Conservation (phyloP, 2,329 filamentous ascomycete genomes). For the Calonectria multiphialidica region DNA sequence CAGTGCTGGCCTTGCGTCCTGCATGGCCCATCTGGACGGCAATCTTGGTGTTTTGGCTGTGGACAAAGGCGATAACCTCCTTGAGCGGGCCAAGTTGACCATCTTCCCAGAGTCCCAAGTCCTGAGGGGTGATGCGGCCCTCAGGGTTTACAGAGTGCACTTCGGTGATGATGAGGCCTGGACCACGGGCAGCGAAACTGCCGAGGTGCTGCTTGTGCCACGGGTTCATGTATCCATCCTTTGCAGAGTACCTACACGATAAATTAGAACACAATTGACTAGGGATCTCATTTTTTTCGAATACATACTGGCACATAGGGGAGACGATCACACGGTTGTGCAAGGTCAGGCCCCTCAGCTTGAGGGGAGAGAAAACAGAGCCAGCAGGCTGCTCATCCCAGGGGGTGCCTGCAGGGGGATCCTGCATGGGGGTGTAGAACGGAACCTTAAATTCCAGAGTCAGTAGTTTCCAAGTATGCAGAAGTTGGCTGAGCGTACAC, state of each 20-base stretch:
- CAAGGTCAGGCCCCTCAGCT: slow-evolving; percentile 55
- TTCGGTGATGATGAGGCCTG: slow-evolving; percentile 76
- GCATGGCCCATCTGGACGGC: slow-evolving; percentile 79
- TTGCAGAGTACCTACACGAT: slow-evolving; percentile 44
- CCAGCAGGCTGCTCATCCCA: slow-evolving; percentile 37
- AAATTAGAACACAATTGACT: background rate
- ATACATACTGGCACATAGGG: slow-evolving; percentile 60
- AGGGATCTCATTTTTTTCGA: background rate
- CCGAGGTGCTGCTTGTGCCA: slow-evolving; percentile 58
- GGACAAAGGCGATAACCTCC: slow-evolving; percentile 72
- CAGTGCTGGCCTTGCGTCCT: slow-evolving; percentile 66
- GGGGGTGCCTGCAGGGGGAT: slow-evolving; percentile 38
- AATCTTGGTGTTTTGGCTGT: slow-evolving; percentile 72
- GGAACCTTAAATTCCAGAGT: slow-evolving; percentile 25
- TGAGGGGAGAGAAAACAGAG: slow-evolving; percentile 57
- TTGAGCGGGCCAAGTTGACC: slow-evolving; percentile 72
- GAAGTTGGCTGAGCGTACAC: slow-evolving; percentile 14
- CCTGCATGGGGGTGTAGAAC: slow-evolving; percentile 41
- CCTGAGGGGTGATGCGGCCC: slow-evolving; percentile 79
- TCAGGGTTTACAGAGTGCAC: slow-evolving; percentile 75
- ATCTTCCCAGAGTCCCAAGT: slow-evolving; percentile 78
- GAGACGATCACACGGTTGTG: slow-evolving; percentile 61
- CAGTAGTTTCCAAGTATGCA: background rate
- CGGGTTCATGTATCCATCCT: slow-evolving; percentile 55
- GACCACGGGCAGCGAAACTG: slow-evolving; percentile 50